phyloP scores from a whole-genome alignment of 2,329 filamentous ascomycete species.

The Beauveria bassiana region DNA sequence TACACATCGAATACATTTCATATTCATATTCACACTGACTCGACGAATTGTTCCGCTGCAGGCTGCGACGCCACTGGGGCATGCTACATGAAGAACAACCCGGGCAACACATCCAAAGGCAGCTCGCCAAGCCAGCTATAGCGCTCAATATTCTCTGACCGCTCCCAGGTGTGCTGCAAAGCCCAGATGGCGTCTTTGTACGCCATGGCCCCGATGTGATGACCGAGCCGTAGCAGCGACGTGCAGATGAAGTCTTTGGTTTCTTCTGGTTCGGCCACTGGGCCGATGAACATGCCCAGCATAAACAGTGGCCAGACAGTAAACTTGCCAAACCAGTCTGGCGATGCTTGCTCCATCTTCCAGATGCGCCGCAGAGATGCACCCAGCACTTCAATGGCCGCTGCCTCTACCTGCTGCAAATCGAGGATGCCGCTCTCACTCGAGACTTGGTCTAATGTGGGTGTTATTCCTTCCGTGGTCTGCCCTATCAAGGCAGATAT shows the following conservation, averaged over 20 bases:
- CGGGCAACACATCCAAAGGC: constrained; percentile 4
- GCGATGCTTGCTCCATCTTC: neutral
- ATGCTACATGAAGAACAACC: constrained; percentile 5
- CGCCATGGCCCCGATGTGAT: constrained; percentile 6
- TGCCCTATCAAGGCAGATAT: neutral
- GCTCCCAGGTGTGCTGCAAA: constrained; percentile 2
- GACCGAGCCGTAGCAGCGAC: constrained; percentile 3
- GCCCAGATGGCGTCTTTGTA: constrained; percentile 7
- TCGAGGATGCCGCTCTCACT: neutral
- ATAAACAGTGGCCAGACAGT: constrained; percentile 11
- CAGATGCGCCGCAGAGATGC: constrained; percentile 4
- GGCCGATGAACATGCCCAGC: constrained; percentile 6
- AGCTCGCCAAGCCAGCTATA: neutral
- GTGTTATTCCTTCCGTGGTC: too few species aligned
- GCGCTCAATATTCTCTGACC: neutral
- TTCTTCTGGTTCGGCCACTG: neutral
- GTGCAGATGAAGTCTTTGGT: neutral
- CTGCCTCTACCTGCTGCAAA: neutral
- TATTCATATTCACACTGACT: neutral
- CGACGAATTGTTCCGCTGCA: neutral
- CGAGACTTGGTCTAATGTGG: too few species aligned
- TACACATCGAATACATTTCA: neutral
- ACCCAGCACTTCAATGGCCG: neutral
- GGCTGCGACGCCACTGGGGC: neutral
- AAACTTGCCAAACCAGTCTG: constrained; percentile 11